Conservation (phyloP, 139 green algal species). For the Pleodorina starrii region DNA sequence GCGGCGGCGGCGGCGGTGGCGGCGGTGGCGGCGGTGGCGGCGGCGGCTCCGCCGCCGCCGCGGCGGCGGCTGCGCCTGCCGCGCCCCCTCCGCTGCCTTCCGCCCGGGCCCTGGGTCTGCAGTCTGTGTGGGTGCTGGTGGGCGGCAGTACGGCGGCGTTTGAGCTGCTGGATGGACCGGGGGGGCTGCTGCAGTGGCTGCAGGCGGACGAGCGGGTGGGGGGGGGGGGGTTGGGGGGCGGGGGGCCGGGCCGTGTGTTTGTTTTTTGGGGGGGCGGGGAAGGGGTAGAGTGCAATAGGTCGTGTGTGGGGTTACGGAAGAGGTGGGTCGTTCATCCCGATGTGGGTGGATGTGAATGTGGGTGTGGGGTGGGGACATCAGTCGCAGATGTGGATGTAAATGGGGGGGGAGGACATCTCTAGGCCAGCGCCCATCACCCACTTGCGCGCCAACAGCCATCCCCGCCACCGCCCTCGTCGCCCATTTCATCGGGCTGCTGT, state of each 20-base stretch:
- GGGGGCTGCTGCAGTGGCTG: conserved; percentile 32
- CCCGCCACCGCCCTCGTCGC: not conserved
- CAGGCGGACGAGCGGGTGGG: conserved; percentile 22
- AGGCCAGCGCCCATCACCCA: no score
- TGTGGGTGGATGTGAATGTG: no score
- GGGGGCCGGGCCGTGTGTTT: not conserved
- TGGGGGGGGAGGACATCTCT: not conserved
- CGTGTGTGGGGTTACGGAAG: not conserved
- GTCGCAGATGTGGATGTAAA: not conserved
- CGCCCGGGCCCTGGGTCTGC: not conserved
- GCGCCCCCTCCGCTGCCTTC: not conserved
- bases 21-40: not conserved
- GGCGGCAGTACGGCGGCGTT: not conserved
- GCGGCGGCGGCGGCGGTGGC: not conserved
- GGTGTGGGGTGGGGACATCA: not conserved
- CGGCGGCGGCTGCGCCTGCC: not conserved
- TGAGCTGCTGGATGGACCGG: not conserved
- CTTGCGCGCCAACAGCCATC: no score
- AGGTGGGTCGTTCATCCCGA: not conserved
- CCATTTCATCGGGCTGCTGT: not conserved
- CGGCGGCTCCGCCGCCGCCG: not conserved
- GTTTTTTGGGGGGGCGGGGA: not conserved
- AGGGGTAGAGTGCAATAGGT: not conserved
- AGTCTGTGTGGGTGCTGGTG: conserved; percentile 34
- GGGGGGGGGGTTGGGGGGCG: not conserved